A percentile compares a stretch with the other conserved stretches of the same genome.
Evolutionary conservation across 2,329 filamentous ascomycete species (phyloP).

Genomic region (Cercospora brassicicola): DNA sequence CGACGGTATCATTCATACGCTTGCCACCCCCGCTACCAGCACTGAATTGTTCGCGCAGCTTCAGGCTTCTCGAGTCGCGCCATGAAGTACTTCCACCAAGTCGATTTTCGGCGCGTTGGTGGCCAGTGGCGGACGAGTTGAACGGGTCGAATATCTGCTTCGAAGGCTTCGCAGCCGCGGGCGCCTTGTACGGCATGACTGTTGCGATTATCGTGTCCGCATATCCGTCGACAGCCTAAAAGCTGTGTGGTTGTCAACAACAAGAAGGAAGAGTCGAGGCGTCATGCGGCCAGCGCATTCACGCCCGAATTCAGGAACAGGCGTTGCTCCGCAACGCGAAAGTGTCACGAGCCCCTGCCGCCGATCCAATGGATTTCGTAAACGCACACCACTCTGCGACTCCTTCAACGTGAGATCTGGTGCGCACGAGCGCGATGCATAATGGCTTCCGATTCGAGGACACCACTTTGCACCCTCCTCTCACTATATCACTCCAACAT

Average conservation of each 20-base stretch:
- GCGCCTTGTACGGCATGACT: slow-evolving; percentile 29
- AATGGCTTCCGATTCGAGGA: not conserved
- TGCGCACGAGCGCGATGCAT: not conserved
- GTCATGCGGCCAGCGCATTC: slow-evolving; percentile 6
- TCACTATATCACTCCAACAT: not conserved
- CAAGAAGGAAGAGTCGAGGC: not conserved
- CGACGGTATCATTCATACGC: slow-evolving; percentile 64
- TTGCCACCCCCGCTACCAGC: slow-evolving; percentile 57
- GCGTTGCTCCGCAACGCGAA: slow-evolving; percentile 19
- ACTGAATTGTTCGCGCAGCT: slow-evolving; percentile 69
- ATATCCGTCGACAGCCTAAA: slow-evolving; percentile 11
- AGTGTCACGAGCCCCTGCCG: slow-evolving; percentile 7
- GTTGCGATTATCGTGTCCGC: not conserved
- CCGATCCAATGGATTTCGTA: not conserved
- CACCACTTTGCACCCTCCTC: not conserved
- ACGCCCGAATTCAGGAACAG: not conserved
- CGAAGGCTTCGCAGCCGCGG: slow-evolving; percentile 32
- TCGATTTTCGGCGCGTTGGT: slow-evolving; percentile 71
- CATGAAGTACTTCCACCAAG: slow-evolving; percentile 65
- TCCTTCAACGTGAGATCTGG: not conserved
- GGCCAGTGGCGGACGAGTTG: slow-evolving; percentile 87
- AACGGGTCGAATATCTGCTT: slow-evolving; percentile 59
- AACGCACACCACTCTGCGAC: not conserved
- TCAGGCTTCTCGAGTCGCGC: slow-evolving; percentile 68
- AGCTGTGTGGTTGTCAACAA: slow-evolving; percentile 6